These are phyloP conservation scores for Boletus mariae DNA, from an alignment of 1,284 basidiomycete genomes.

Conservation along the genomic window DNA sequence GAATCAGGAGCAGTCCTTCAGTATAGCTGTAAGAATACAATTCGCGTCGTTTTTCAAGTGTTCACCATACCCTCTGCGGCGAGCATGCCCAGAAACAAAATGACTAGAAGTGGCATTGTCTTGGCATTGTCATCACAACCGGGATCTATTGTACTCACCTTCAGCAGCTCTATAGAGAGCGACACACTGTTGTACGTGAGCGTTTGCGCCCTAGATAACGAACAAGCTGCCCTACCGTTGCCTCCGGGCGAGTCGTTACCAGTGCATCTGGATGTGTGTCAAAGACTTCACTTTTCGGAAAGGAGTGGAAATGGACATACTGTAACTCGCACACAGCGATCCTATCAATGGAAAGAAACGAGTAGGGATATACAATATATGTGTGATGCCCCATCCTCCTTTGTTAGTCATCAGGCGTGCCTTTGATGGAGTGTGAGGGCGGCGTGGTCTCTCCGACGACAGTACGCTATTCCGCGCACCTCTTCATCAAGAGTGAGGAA, in stretches of 20 bases:
- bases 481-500: conserved; percentile 11
- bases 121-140: neutral
- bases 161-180: conserved; percentile 8
- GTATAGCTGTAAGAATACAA: neutral
- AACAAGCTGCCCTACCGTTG: neutral
- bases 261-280: conserved; percentile 2
- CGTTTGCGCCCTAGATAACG: neutral
- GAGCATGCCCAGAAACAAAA: conserved; percentile 5
- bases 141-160: neutral
- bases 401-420: conserved; percentile 4
- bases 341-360: conserved; percentile 6
- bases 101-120: neutral
- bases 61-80: conserved; percentile 4
- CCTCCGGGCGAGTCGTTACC: neutral
- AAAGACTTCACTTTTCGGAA: neutral
- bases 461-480: neutral
- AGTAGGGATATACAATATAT: conserved; percentile 7
- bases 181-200: conserved; percentile 7
- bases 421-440: neutral
- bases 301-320: conserved; percentile 1
- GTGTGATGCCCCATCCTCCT: conserved; percentile 6
- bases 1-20: conserved; percentile 10
- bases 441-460: neutral
- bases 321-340: neutral
- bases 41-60: neutral